Conservation (phyloP, 306 rosid species). For the Aeschynomene evenia region DNA sequence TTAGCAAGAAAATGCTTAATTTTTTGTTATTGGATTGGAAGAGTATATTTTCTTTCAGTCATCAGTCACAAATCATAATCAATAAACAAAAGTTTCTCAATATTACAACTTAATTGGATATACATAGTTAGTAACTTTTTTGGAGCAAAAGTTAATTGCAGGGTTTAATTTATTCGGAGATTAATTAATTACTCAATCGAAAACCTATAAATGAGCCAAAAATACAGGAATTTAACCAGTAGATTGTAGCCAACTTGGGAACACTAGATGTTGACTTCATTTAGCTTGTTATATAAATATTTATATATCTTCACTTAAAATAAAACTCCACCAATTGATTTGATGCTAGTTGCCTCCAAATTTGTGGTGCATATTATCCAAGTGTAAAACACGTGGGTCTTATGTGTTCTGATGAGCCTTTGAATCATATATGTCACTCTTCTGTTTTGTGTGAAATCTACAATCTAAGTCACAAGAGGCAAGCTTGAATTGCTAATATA, state of each 20-base stretch:
- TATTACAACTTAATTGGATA: too few species aligned
- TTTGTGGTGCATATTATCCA: slow-evolving; percentile 33
- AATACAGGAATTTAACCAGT: slow-evolving; percentile 10
- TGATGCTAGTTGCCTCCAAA: slow-evolving; percentile 18
- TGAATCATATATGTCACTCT: slow-evolving; percentile 3
- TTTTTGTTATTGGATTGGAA: too few species aligned
- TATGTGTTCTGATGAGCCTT: slow-evolving; percentile 26
- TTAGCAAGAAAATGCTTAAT: too few species aligned
- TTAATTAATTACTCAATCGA: not conserved
- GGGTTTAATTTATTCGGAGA: too few species aligned
- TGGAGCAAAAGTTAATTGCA: too few species aligned
- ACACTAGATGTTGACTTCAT: slow-evolving; percentile 42
- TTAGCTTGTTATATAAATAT: slow-evolving; percentile 7
- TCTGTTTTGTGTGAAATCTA: slow-evolving; percentile 19
- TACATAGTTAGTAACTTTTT: too few species aligned
- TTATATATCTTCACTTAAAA: not conserved
- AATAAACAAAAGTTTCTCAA: too few species aligned
- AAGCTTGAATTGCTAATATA: not conserved
- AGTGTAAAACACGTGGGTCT: slow-evolving; percentile 42
- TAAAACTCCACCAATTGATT: slow-evolving; percentile 33
- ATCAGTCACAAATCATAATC: too few species aligned
- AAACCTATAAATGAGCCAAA: slow-evolving; percentile 15
- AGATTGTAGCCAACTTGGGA: slow-evolving; percentile 28
- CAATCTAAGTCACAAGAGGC: not conserved
- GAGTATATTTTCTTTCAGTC: too few species aligned